Conservation (phyloP, 495 filamentous ascomycete species). For the Podospora conica region DNA sequence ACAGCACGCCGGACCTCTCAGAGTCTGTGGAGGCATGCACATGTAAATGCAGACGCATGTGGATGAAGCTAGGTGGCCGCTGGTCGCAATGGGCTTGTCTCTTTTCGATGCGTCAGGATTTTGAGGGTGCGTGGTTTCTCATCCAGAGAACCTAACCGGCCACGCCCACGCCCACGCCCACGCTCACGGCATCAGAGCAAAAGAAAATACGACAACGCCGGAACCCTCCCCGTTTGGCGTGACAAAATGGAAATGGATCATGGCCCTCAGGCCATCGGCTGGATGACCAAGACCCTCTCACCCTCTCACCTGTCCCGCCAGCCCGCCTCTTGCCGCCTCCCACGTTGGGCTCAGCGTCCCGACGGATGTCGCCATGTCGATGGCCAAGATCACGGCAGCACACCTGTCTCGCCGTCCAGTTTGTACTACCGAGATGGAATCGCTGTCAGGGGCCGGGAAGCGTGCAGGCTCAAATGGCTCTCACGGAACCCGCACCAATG, state of each 20-base stretch:
- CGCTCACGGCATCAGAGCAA: constrained; percentile 1
- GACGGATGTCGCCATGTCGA: neutral
- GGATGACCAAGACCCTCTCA: neutral
- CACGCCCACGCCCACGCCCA: constrained; percentile 2
- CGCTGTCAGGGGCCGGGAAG: neutral
- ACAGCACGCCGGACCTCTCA: neutral
- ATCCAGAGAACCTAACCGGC: neutral
- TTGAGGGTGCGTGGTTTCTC: neutral
- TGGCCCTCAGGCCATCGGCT: neutral
- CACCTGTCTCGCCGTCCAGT: neutral
- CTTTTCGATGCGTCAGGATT: neutral
- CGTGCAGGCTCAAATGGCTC: neutral
- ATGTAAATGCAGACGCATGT: neutral
- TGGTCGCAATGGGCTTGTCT: neutral
- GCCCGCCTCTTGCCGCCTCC: neutral
- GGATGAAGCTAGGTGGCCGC: neutral
- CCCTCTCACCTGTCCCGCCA: too few species aligned
- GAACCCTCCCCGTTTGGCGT: neutral
- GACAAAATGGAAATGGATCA: neutral
- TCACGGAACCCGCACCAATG: constrained; percentile 4
- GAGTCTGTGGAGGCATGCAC: neutral
- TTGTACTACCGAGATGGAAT: neutral
- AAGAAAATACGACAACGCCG: neutral
- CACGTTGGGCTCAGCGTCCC: neutral
- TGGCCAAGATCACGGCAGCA: neutral